Conservation (phyloP, 129 eudicot species). For the Flaveria ramosissima region DNA sequence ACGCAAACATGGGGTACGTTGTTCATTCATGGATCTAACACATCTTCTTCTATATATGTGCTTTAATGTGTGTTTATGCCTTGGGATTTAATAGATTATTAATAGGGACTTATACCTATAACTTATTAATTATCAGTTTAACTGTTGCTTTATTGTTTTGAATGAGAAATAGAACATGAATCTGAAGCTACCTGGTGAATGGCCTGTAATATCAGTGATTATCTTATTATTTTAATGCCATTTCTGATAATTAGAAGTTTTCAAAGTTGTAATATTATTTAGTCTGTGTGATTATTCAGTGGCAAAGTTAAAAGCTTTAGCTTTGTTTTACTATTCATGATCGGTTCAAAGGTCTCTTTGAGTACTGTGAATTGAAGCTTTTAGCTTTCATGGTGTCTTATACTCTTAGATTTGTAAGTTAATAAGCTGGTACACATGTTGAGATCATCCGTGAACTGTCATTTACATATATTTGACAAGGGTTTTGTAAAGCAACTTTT, state of each 20-base stretch:
- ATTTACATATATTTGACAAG: not conserved
- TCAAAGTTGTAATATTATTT: no score
- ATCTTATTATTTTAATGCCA: not conserved
- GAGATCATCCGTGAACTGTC: no score
- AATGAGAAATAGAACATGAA: not conserved
- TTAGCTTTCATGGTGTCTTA: not conserved
- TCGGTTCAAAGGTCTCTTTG: not conserved
- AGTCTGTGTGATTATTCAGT: no score
- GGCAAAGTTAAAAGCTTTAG: not conserved
- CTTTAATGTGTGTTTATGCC: not conserved
- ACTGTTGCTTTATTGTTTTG: not conserved
- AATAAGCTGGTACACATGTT: not conserved
- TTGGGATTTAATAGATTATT: not conserved
- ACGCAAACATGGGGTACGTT: slow-evolving; percentile 44
- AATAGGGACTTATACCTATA: not conserved
- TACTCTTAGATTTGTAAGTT: not conserved
- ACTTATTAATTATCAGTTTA: not conserved
- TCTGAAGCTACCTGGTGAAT: not conserved
- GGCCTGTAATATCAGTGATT: not conserved
- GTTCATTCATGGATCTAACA: slow-evolving; percentile 18
- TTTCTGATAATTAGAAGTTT: not conserved
- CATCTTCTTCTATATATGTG: not conserved
- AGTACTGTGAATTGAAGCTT: not conserved
- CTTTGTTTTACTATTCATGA: not conserved
- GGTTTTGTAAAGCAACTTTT: not conserved